Percentiles rank a stretch among this genome's conserved stretches.
These are phyloP conservation scores for Yarrowia sp. DNA, from an alignment of 805 yeast species.

Conservation along the genomic window DNA sequence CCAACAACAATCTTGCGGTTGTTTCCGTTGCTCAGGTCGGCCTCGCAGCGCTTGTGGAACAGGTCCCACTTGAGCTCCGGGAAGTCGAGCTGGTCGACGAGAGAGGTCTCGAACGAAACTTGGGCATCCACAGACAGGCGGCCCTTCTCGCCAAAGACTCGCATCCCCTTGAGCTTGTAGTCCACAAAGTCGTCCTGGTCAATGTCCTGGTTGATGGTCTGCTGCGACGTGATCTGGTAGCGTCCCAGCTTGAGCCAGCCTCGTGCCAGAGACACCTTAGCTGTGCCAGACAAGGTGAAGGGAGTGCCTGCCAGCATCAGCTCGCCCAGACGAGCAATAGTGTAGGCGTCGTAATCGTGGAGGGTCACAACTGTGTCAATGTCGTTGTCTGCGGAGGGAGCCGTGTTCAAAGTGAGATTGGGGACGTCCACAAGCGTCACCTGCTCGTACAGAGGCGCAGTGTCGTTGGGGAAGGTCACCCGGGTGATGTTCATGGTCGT, in stretches of 20 bases:
- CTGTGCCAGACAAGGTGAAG: neutral
- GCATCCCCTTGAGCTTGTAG: conserved; percentile 3
- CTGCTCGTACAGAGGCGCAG: neutral
- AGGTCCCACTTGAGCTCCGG: conserved; percentile 10
- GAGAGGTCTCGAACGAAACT: neutral
- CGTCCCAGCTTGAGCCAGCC: neutral
- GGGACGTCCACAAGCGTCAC: conserved; percentile 20
- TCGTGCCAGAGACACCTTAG: neutral
- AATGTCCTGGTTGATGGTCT: conserved; percentile 4
- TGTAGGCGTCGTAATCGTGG: conserved; percentile 14
- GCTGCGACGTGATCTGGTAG: neutral
- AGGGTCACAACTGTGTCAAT: conserved; percentile 3
- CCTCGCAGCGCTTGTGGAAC: neutral
- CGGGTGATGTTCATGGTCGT: conserved; percentile 10
- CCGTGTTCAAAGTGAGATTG: neutral
- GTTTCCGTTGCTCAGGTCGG: neutral
- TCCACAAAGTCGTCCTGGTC: conserved; percentile 6
- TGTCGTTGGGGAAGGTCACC: neutral
- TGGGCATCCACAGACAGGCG: neutral
- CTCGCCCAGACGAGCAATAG: conserved; percentile 13
- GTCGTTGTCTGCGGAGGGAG: neutral
- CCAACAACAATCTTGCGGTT: neutral
- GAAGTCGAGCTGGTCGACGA: neutral
- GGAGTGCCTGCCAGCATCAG: conserved; percentile 3
- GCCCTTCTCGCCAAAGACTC: neutral